Evolutionary conservation across 768 basidiomycete species (phyloP), one percentile per base, ranked within the genome.

Genomic region (Pulveroboletus sp.): DNA sequence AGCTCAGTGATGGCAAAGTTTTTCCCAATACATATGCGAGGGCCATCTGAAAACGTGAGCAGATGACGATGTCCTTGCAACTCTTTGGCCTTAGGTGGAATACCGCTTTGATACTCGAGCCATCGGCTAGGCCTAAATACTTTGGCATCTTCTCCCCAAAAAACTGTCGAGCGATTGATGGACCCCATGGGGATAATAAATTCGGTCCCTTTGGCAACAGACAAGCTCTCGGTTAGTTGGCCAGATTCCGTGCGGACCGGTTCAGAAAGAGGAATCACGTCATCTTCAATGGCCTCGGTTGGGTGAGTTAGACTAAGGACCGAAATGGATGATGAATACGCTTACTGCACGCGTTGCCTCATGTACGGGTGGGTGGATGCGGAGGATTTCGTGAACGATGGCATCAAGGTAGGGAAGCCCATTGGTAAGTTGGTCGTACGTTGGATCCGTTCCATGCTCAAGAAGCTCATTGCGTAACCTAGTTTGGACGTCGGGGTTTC

Each of bases 121-220:
- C 87, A 90, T 17, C 85, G 71, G 43, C 79, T 78, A 0, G 85
- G 87, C 31, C 73, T 68, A 60, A 82, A 89, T 23, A 72, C 72
- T 24, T 74, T 72, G 6, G 81, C 75, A 44, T 82, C 77, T 1
- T 71, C 60, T 0, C 86, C 86, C 86, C 87, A 89, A 19, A 84
- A 59, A 0, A 58, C 65, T 32, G 70, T 68, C 8, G 78, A 75
- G 9, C 66, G 63, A 59, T 87, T 85, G 45, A 81, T 67, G 8
- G 69, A 65, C 6, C 62, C 49, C 17, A 84, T 72, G 0, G 79
- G 74, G 3, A 74, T 58, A 7, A 63, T 35, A 12, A 87, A 50
- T 0, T 54, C 37, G 0, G 76, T 76, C 3, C 78, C 82, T 50
- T 76, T 75, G 19, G 72, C 67, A 21, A 85, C 63, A 13, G 67